Percentiles rank a stretch among this genome's conserved stretches.
phyloP scores from a whole-genome alignment of 108 stramenopile genomes.

The Mayamaea pseudoterrestris region DNA sequence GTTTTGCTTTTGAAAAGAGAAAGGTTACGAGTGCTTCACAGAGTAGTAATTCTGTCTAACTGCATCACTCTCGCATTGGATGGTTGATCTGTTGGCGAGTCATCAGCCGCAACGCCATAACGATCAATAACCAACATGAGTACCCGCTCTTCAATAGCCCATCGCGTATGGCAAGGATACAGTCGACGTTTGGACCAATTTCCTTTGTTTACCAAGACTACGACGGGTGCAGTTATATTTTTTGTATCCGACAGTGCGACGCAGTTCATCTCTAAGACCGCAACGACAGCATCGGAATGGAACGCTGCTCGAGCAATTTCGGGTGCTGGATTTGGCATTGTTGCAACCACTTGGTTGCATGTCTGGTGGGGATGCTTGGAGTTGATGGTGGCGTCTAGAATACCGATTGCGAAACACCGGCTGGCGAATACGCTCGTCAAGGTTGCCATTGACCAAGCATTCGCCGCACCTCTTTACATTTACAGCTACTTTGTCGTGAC shows the following conservation, averaged over 20 bases:
- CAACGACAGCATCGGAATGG: not conserved
- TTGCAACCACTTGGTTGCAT: conserved; percentile 32
- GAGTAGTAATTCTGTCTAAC: too few relatives aligned
- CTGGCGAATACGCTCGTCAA: conserved; percentile 25
- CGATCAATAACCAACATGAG: too few relatives aligned
- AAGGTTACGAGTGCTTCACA: too few relatives aligned
- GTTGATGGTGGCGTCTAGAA: conserved; percentile 9
- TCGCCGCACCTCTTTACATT: conserved; percentile 31
- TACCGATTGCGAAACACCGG: conserved; percentile 11
- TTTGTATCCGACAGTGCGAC: conserved; percentile 20
- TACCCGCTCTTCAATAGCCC: not conserved
- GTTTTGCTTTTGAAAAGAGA: too few relatives aligned
- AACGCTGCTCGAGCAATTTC: conserved; percentile 12
- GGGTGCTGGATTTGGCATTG: conserved; percentile 33
- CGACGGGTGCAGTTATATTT: conserved; percentile 28
- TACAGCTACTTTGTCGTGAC: conserved; percentile 35
- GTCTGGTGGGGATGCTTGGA: conserved; percentile 43
- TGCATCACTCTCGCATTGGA: too few relatives aligned
- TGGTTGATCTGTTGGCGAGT: too few relatives aligned
- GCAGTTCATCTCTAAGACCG: conserved; percentile 7
- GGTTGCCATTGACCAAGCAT: conserved; percentile 27
- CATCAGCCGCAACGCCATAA: too few relatives aligned
- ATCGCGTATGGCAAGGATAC: conserved; percentile 22
- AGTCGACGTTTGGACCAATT: conserved; percentile 14
- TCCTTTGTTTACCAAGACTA: conserved; percentile 24